Evolutionary conservation across 2,329 filamentous ascomycete genomes (phyloP).

Genomic region (Fusarium compactum): DNA sequence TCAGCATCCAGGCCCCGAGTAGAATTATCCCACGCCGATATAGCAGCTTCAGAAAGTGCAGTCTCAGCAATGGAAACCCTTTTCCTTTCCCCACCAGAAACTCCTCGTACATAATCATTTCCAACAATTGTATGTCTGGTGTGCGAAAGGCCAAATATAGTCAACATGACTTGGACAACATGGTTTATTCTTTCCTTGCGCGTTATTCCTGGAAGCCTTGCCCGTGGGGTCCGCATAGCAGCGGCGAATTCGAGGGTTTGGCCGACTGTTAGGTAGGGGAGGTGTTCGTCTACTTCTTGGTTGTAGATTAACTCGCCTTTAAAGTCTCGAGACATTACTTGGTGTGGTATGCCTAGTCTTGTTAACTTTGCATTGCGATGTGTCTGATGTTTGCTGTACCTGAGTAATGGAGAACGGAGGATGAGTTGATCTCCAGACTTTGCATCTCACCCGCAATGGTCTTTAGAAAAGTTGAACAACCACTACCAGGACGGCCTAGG

Average conservation of each 20-base stretch:
- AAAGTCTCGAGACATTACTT: constrained; percentile 68
- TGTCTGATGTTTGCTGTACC: constrained; percentile 50
- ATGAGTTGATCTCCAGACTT: constrained; percentile 64
- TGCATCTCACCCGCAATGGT: constrained; percentile 70
- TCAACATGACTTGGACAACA: constrained; percentile 75
- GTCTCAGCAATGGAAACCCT: constrained; percentile 87
- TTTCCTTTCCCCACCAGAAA: constrained; percentile 79
- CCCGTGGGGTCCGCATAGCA: constrained; percentile 74
- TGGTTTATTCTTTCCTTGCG: constrained; percentile 70
- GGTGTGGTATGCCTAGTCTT: constrained; percentile 54
- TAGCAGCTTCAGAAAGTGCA: constrained; percentile 70
- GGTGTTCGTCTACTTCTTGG: constrained; percentile 80
- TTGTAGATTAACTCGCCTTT: constrained; percentile 80
- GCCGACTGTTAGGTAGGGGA: constrained; percentile 79
- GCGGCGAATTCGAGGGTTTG: constrained; percentile 81
- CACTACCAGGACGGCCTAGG: constrained; percentile 73
- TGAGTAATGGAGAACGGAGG: constrained; percentile 70
- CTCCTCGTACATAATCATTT: constrained; percentile 78
- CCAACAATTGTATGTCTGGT: constrained; percentile 81
- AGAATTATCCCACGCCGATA: constrained; percentile 75
- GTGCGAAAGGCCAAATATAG: constrained; percentile 78
- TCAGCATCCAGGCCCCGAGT: constrained; percentile 79
- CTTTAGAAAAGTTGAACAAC: constrained; percentile 74
- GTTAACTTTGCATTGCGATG: too few relatives aligned
- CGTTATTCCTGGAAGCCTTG: constrained; percentile 72